Evolutionary conservation across 148 eudicot species (phyloP), one percentile per base, ranked within the genome.

Genomic region (Salicornia ramosissima): DNA sequence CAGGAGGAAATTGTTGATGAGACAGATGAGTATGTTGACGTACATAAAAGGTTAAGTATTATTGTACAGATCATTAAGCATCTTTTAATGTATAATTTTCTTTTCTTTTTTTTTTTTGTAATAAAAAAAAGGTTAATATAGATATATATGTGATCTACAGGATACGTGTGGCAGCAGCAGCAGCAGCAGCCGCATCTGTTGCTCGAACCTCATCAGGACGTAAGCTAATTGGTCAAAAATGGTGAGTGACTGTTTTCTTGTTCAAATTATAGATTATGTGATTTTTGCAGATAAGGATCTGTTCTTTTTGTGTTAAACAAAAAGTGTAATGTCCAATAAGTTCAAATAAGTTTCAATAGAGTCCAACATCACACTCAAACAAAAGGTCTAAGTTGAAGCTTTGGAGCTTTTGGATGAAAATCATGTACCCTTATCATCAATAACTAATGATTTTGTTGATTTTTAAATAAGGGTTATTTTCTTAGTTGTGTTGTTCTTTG

Each of bases 1-100:
- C 84, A 90, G 98, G 98, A 94, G 84, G 96, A 94, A 81, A 94
- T 94, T 74, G 96, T 94, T 33, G 98, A 94, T 71, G 98, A 94
- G 82, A 94, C 98, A 43, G 98, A 94, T 82, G 98, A 94, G 78
- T 94, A 45, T 82, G 86, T 94, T 63, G 98, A 94, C 73, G 98
- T 94, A 25, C 96, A 90, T 69, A 90, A 85, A 65, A 86, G 97
- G 98, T 90, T 86, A 90, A 92, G 96, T 87, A 81, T 92, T n/a
- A n/a, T n/a, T n/a, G n/a, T n/a, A n/a, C n/a, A 60, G 59, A 33
- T 55, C 60, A 42, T 61, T 28, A 6, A 65, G 50, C 30, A 22
- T 8, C 24, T 25, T 50, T 22, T 46, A 42, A 67, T 50, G 24
- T 43, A 47, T 50, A 50, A 12, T 25, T 50, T 45, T 51, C 43